phyloP scores from a whole-genome alignment of 306 rosid species.

The Acacia melanoxylon region DNA sequence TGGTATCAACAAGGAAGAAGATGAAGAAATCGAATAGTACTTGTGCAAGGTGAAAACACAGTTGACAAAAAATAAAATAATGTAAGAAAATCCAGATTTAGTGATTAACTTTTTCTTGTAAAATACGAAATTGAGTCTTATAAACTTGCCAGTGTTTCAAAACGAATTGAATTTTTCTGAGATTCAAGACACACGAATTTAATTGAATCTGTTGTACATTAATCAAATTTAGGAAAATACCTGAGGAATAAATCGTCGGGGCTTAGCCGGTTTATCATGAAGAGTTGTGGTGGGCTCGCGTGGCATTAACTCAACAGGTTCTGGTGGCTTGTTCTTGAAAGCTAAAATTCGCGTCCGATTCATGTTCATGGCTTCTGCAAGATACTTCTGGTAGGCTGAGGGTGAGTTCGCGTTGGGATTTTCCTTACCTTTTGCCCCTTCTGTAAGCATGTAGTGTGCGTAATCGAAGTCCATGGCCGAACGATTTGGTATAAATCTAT shows the following conservation, averaged over 20 bases:
- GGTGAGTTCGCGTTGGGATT: constrained; percentile 46
- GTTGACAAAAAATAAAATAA: not conserved
- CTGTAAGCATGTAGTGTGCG: constrained; percentile 44
- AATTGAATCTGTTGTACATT: not conserved
- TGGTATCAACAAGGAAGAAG: constrained; percentile 21
- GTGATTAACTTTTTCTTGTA: not conserved
- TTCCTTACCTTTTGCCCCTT: constrained; percentile 47
- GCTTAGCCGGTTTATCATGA: constrained; percentile 39
- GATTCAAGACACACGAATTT: constrained; percentile 15
- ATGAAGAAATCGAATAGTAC: not conserved
- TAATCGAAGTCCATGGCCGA: constrained; percentile 48
- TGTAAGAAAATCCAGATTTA: not conserved
- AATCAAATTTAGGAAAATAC: constrained; percentile 30
- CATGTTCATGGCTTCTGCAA: constrained; percentile 63
- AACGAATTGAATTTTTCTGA: not conserved
- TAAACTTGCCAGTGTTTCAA: not conserved
- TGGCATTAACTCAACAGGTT: constrained; percentile 43
- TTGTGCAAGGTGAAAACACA: too few species aligned
- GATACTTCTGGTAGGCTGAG: constrained; percentile 50
- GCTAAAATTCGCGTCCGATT: constrained; percentile 61
- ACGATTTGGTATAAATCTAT: constrained; percentile 45
- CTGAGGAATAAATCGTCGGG: constrained; percentile 62
- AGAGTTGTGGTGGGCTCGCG: constrained; percentile 26
- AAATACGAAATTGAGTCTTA: not conserved
- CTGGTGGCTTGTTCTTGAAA: constrained; percentile 66